These are phyloP conservation scores for Nephromyces sp. DNA, from an alignment of 169 alveolate species.

Conservation along the genomic window DNA sequence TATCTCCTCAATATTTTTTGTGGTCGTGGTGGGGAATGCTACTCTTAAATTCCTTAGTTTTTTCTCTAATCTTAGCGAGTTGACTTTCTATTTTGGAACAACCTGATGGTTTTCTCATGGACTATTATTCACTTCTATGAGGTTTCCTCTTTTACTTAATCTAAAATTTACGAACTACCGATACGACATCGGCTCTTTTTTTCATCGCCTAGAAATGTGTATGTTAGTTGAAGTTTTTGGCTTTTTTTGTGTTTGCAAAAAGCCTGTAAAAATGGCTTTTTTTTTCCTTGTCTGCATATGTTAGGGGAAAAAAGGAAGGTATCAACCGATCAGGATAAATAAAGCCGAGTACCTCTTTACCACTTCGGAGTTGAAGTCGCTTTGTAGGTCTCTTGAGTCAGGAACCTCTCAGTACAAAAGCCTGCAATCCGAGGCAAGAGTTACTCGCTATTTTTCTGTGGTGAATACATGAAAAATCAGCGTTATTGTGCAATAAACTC, in stretches of 20 bases:
- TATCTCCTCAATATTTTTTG: conserved; percentile 19
- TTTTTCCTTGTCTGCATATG: background rate
- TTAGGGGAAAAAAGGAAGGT: conserved; percentile 14
- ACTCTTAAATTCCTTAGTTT: too few relatives aligned
- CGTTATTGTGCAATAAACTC: too few relatives aligned
- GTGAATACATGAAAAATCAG: too few relatives aligned
- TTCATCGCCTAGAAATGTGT: background rate
- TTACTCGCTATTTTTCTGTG: too few relatives aligned
- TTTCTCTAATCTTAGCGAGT: too few relatives aligned
- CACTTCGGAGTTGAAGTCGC: conserved; percentile 56
- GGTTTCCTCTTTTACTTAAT: background rate
- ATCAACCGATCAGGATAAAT: conserved; percentile 60
- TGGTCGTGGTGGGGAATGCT: background rate
- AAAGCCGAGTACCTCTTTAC: conserved; percentile 76
- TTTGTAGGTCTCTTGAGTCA: conserved; percentile 58
- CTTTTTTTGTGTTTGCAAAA: background rate
- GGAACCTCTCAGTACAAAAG: conserved; percentile 59
- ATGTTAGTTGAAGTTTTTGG: background rate
- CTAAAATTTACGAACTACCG: background rate
- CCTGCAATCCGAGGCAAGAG: conserved; percentile 50
- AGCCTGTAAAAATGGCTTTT: background rate
- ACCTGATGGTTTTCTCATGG: background rate
- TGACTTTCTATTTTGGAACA: background rate
- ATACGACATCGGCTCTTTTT: background rate
- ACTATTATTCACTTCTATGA: too few relatives aligned